Base-by-base conservation (phyloP, 345 rosid species). In the Noccaea caerulescens region DNA sequence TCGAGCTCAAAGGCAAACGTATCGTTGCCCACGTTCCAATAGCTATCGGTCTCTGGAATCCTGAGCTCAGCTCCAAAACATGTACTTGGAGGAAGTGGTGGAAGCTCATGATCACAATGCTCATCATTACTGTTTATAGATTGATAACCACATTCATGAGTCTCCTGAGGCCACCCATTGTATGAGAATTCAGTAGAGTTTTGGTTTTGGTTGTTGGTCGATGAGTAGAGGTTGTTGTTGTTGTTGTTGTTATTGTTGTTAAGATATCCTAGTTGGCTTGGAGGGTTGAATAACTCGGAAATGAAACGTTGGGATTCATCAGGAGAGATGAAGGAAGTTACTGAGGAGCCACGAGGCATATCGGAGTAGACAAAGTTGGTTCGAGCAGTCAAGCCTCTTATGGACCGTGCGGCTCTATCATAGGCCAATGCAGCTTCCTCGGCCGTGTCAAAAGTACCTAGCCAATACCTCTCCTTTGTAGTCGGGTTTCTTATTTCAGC, bases 401-500 rank as follows among this genome's bases (percentile, higher is more conserved):
- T 88, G 69, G 98, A 87, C 18, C 97, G 85, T 41, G 97, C 86
- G 8, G 96, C 96, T 27, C 98, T 82, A 82, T 93, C 98, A 51
- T 93, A 93, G 30, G 97, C 97, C 63, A 87, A 73, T 65, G 97
- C 98, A 2, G 98, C 98, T 41, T 92, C 96, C 68, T 90, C 93
- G 0, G 98, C 98, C 0, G 95, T 89, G 77, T 92, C 96, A 25
- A 87, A 91, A 9, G 96, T 91, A 25, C 97, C 97, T 3, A 91
- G 87, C 97, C 97, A 91, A 73, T 87, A 92, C 71, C 98, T 83
- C 73, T 89, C 96, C 74, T 93, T 93, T 4, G 97, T 92, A 8
- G 96, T 79, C 4, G 97, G 93, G 83, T 93, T 93, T 71, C 98
- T 82, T 81, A 93, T 93, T 73, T 93, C 98, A 1, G 97, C 93